These are phyloP conservation scores for Raffaelea albimanens DNA, from an alignment of 2,329 filamentous ascomycete genomes.

Conservation along the genomic window DNA sequence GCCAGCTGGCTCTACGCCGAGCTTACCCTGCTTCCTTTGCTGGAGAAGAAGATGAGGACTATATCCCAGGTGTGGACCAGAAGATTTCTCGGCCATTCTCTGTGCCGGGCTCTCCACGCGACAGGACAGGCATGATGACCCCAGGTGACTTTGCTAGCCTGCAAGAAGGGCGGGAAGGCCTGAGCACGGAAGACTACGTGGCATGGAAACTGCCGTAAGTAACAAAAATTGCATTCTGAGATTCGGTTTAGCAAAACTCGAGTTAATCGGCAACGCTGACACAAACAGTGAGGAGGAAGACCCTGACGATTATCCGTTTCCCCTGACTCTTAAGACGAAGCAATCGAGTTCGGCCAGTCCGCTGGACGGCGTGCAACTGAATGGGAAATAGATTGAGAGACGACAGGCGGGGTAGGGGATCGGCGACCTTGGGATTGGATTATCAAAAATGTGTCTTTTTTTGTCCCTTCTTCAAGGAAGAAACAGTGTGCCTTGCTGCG, in stretches of 20 bases:
- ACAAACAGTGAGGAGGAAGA: conserved; percentile 78
- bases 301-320: conserved; percentile 59
- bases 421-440: too few relatives aligned
- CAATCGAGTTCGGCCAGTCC: conserved; percentile 31
- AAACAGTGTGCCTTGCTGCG: too few relatives aligned
- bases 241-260: too few relatives aligned
- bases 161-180: conserved; percentile 85
- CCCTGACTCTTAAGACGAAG: conserved; percentile 47
- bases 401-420: too few relatives aligned
- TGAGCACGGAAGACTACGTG: conserved; percentile 95
- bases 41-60: conserved; percentile 73
- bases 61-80: conserved; percentile 84
- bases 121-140: conserved; percentile 95
- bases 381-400: conserved; percentile 18
- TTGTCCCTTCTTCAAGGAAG: too few relatives aligned
- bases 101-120: conserved; percentile 84
- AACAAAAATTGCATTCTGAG: too few relatives aligned
- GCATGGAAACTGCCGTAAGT: conserved; percentile 97
- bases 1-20: conserved; percentile 81
- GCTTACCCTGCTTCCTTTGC: conserved; percentile 85
- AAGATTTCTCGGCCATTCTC: conserved; percentile 95
- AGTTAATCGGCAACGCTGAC: conserved; percentile 24
- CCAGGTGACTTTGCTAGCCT: conserved; percentile 95
- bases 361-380: conserved; percentile 31
- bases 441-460: too few relatives aligned